These are phyloP conservation scores for Roridomyces roridus DNA, from an alignment of 768 basidiomycete species.

Conservation along the genomic window DNA sequence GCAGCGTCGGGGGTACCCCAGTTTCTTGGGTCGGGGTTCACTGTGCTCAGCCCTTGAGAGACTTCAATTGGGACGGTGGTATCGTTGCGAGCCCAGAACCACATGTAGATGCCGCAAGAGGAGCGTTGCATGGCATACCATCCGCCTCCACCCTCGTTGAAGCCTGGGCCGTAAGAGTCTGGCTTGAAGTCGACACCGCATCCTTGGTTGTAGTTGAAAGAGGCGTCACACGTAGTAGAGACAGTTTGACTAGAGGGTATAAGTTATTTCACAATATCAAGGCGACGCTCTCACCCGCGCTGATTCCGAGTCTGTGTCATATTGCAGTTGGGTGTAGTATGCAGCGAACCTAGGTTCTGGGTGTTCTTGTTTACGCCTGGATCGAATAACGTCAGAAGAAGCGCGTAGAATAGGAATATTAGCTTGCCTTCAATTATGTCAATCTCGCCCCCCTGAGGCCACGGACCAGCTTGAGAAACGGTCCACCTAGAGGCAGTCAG, in stretches of 20 bases:
- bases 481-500: conserved; percentile 42
- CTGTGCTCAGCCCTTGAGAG: conserved; percentile 20
- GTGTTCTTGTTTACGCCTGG: conserved; percentile 53
- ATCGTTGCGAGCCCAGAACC: conserved; percentile 65
- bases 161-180: conserved; percentile 51
- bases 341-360: conserved; percentile 58
- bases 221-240: conserved; percentile 55
- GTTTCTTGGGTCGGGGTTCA: conserved; percentile 23
- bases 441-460: conserved; percentile 68
- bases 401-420: neutral
- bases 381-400: conserved; percentile 4
- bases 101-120: conserved; percentile 52
- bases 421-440: conserved; percentile 63
- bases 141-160: conserved; percentile 64
- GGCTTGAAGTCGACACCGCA: conserved; percentile 54
- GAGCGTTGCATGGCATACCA: conserved; percentile 61
- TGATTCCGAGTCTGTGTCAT: conserved; percentile 50
- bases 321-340: conserved; percentile 56
- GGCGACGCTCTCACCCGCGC: conserved; percentile 47
- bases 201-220: conserved; percentile 35
- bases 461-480: conserved; percentile 53
- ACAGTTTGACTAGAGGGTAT: conserved; percentile 38
- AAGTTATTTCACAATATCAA: neutral
- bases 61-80: conserved; percentile 50
- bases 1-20: conserved; percentile 57